Percentiles rank a stretch among this genome's conserved stretches.
phyloP scores from a whole-genome alignment of 257 asterid genomes.

The Nemophila menziesii region DNA sequence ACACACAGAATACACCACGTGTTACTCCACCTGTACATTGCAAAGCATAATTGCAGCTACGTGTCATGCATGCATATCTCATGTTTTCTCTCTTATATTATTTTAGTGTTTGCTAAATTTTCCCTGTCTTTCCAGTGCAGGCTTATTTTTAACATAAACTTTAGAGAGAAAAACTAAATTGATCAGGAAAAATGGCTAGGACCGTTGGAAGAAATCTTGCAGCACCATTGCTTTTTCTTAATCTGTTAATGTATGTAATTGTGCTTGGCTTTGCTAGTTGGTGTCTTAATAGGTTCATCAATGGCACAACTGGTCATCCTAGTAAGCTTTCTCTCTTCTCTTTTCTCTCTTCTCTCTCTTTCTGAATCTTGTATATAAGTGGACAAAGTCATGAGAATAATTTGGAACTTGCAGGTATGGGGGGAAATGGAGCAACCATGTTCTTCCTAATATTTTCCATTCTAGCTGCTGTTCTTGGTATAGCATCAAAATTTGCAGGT shows the following conservation, averaged over 20 bases:
- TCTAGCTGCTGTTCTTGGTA: constrained; percentile 60
- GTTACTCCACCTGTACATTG: constrained; percentile 24
- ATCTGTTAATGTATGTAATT: constrained; percentile 57
- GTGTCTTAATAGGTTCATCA: constrained; percentile 62
- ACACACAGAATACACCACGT: constrained; percentile 18
- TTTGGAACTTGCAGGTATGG: constrained; percentile 42
- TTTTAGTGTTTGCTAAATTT: no score
- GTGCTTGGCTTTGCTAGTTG: constrained; percentile 81
- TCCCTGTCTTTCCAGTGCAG: no score
- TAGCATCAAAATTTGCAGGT: constrained; percentile 59
- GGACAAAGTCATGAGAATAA: no score
- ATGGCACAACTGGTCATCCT: constrained; percentile 77
- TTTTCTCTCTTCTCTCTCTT: not conserved
- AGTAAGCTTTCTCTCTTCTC: constrained; percentile 24
- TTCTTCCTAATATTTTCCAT: constrained; percentile 47
- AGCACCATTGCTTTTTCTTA: constrained; percentile 68
- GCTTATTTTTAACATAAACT: not conserved
- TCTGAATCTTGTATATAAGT: not conserved
- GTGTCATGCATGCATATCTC: constrained; percentile 9
- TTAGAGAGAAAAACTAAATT: not conserved
- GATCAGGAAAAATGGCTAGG: constrained; percentile 38
- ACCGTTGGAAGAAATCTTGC: constrained; percentile 63
- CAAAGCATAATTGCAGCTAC: constrained; percentile 18
- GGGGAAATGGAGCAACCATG: constrained; percentile 80
- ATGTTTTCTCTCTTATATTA: constrained; percentile 6